Evolutionary conservation across 495 filamentous ascomycete species (phyloP).

Genomic region (Podospora comata): DNA sequence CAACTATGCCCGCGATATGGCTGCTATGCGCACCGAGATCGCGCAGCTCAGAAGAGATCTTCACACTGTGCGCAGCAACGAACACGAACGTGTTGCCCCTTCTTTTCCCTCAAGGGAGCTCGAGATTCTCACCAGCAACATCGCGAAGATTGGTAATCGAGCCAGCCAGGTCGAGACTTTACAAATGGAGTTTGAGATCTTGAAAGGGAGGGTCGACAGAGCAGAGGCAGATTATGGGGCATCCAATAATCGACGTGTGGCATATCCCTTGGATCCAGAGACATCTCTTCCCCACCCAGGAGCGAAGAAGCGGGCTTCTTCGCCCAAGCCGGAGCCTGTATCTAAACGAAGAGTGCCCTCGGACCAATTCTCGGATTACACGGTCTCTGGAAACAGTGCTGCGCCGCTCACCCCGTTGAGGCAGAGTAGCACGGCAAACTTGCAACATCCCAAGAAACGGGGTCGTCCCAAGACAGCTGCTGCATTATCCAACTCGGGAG

Average conservation of each 20-base stretch:
- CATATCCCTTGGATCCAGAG: neutral
- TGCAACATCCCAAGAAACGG: neutral
- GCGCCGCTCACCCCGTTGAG: neutral
- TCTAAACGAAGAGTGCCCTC: neutral
- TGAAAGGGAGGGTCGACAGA: constrained; percentile 36
- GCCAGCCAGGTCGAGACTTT: constrained; percentile 41
- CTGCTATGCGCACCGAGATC: neutral
- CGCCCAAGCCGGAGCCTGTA: neutral
- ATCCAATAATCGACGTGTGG: neutral
- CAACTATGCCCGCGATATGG: neutral
- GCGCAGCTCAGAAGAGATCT: neutral
- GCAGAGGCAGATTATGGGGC: constrained; percentile 24
- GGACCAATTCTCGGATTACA: neutral
- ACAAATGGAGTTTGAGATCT: constrained; percentile 41
- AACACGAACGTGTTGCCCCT: constrained; percentile 11
- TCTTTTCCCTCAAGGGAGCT: constrained; percentile 34
- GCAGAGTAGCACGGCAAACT: neutral
- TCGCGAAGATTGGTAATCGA: constrained; percentile 37
- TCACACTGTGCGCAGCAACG: neutral
- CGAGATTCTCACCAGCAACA: constrained; percentile 38
- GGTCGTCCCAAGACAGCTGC: neutral
- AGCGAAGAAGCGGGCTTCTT: neutral
- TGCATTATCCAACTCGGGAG: neutral
- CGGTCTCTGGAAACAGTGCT: neutral
- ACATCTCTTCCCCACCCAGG: neutral